Percentiles rank a stretch among this genome's conserved stretches.
phyloP scores from a whole-genome alignment of 352 stramenopile genomes.

The Globisporangium echinulatum region DNA sequence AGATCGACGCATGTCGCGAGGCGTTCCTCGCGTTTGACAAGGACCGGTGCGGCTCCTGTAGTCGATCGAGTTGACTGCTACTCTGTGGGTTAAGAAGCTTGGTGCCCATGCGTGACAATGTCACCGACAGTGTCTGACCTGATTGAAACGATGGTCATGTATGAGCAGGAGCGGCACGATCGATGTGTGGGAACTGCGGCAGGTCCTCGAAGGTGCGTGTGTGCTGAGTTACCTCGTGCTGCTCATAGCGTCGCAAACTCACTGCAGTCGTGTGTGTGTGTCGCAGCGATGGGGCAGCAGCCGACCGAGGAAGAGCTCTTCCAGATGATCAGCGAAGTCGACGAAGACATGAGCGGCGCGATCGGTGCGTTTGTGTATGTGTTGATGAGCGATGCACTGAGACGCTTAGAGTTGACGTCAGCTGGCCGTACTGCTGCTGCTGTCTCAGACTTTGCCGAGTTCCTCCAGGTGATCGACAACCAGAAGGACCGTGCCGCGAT shows the following conservation, averaged over 20 bases:
- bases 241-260: neutral
- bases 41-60: constrained; percentile 50
- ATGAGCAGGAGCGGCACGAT: constrained; percentile 86
- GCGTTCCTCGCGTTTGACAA: constrained; percentile 98
- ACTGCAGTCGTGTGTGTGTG: no score
- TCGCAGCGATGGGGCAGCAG: constrained; percentile 92
- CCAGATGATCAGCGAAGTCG: constrained; percentile 92
- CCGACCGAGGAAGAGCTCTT: constrained; percentile 98
- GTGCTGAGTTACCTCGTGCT: neutral
- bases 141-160: neutral
- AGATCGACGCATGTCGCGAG: constrained; percentile 95
- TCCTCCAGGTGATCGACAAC: constrained; percentile 97
- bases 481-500: constrained; percentile 94
- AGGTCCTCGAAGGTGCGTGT: constrained; percentile 88
- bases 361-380: constrained; percentile 54
- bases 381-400: no score
- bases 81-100: no score
- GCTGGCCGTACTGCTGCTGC: neutral
- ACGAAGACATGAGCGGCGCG: constrained; percentile 91
- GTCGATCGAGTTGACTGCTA: no score
- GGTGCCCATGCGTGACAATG: no score
- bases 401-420: no score
- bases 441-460: constrained; percentile 93
- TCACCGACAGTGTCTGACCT: neutral
- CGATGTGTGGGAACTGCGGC: constrained; percentile 91